These are phyloP conservation scores for Calonectria pauciramosa DNA, from an alignment of 2,329 filamentous ascomycete genomes.

Conservation along the genomic window DNA sequence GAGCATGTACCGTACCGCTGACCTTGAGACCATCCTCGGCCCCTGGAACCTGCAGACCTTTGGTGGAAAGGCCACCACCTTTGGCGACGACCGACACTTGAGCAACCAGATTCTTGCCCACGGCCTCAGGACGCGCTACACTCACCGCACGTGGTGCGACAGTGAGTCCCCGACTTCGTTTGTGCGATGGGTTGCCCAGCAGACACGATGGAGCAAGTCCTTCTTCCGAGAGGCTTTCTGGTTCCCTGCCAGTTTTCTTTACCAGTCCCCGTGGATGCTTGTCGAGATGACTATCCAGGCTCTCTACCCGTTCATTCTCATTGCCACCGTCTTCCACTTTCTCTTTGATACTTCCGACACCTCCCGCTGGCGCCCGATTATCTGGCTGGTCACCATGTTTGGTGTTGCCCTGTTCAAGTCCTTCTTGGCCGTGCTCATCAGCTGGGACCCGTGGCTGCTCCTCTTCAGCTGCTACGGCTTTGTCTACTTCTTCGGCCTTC, in stretches of 20 bases:
- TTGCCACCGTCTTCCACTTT: slow-evolving; percentile 32
- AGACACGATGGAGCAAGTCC: slow-evolving; percentile 33
- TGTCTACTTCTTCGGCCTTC: slow-evolving; percentile 33
- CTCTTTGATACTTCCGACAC: slow-evolving; percentile 25
- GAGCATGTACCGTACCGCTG: slow-evolving; percentile 30
- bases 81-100: slow-evolving; percentile 30
- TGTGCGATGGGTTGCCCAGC: slow-evolving; percentile 32
- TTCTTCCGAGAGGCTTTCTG: slow-evolving; percentile 34
- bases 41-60: slow-evolving; percentile 33
- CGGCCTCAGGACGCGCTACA: slow-evolving; percentile 28
- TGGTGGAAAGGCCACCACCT: slow-evolving; percentile 29
- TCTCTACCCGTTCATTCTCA: slow-evolving; percentile 30
- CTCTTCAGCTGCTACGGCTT: slow-evolving; percentile 32
- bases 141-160: slow-evolving; percentile 33
- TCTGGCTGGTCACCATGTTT: slow-evolving; percentile 34
- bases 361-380: slow-evolving; percentile 23
- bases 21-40: slow-evolving; percentile 28
- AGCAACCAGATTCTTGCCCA: slow-evolving; percentile 30
- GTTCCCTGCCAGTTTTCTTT: slow-evolving; percentile 30
- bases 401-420: slow-evolving; percentile 33
- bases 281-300: slow-evolving; percentile 32
- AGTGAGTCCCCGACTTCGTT: slow-evolving; percentile 30
- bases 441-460: slow-evolving; percentile 30
- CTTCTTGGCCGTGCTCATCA: slow-evolving; percentile 27
- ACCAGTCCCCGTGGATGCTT: slow-evolving; percentile 34